Conservation (phyloP, 169 alveolate species). For the Cryptosporidium andersoni region DNA sequence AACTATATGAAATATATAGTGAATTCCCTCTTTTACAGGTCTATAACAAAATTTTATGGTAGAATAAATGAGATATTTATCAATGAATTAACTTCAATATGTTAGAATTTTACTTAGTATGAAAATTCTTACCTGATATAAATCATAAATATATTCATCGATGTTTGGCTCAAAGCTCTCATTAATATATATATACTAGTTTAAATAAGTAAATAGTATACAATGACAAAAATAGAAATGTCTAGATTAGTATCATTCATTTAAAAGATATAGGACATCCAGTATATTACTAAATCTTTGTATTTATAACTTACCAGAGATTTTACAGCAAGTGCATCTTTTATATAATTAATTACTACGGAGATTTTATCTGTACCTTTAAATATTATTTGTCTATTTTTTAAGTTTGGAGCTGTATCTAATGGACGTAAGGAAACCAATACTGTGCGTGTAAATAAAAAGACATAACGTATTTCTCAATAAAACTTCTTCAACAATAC, state of each 20-base stretch:
- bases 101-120: neutral
- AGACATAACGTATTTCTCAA: neutral
- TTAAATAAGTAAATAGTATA: neutral
- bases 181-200: constrained; percentile 32
- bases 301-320: constrained; percentile 26
- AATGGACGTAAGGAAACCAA: constrained; percentile 21
- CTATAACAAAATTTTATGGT: neutral
- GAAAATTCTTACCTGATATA: constrained; percentile 37
- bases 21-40: constrained; percentile 11
- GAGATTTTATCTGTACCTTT: constrained; percentile 24
- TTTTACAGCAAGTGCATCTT: constrained; percentile 16
- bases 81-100: neutral
- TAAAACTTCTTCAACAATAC: neutral
- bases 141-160: constrained; percentile 41
- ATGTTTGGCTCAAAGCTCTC: constrained; percentile 26
- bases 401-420: constrained; percentile 19
- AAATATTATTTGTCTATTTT: neutral
- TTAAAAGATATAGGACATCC: too few relatives aligned
- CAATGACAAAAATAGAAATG: neutral
- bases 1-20: constrained; percentile 23
- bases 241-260: neutral
- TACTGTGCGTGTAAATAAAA: neutral
- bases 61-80: neutral
- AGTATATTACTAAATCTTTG: too few relatives aligned
- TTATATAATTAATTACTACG: neutral